Evolutionary conservation across 228 moss, liverwort and hornwort genomes (phyloP), one percentile per base, ranked within the genome.

Genomic region (Sphagnum magellanicum): DNA sequence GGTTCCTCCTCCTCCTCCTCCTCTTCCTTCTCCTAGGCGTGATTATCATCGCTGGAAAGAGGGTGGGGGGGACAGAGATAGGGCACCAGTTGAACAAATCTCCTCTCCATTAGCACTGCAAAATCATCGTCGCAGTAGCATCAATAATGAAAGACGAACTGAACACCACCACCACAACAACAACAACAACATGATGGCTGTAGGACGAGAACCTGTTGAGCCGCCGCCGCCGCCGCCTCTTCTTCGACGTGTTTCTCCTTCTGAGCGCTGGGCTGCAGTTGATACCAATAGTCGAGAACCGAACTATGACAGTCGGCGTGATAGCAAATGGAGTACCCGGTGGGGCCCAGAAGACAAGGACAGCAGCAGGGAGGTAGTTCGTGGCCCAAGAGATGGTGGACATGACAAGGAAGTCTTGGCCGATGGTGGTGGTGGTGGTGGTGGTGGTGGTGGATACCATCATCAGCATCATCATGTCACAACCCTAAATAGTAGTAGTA

Each of bases 341-440:
- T 94, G 98, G 98, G 98, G 98, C 74, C 98, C 98, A 52, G 98
- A 93, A 71, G 98, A 98, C 72, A 98, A 98, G 78, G 98, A 98
- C 49, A 86, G 91, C 72, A 92, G 92, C 63, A 32, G 32, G 32
- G 32, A 32, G 32, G 32, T 32, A 32, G 86, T 84, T 67, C 89
- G 98, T 11, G 78, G 93, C 9, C 55, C 55, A 8, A 8, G 55
- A 12, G 32, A 32, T 32, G 32, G 32, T 32, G 94, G 86, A 62
- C 82, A 79, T 65, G 98, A 93, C 59, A 98, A 93, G 74, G 98
- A 98, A 69, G 32, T 32, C 32, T 32, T 32, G 32, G 32, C 3
- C 32, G 32, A 32, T 32, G 32, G 32, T 32, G 32, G 32, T 32
- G 32, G 32, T 32, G 17, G 17, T 17, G 87, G 74, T 4, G 90